Evolutionary conservation across 140 eudicot species (phyloP).

Genomic region (Flaveria floridana): DNA sequence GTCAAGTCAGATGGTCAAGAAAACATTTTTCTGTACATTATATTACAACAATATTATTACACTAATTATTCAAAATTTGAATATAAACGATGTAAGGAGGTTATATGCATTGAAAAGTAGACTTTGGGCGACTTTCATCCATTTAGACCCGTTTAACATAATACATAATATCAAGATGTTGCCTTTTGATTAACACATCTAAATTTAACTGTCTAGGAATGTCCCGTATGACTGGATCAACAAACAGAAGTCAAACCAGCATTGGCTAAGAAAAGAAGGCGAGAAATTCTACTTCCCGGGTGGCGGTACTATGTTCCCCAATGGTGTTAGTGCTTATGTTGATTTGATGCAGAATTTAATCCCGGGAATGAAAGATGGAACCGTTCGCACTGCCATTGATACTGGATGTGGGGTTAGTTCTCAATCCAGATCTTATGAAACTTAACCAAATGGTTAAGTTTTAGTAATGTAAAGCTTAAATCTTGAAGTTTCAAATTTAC

Average conservation of each 20-base stretch:
- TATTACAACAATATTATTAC: too few species aligned
- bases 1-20: background rate
- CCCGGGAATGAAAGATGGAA: slow-evolving; percentile 91
- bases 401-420: slow-evolving; percentile 97
- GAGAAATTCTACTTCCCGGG: slow-evolving; percentile 93
- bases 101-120: background rate
- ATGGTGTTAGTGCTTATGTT: slow-evolving; percentile 72
- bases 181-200: background rate
- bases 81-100: background rate
- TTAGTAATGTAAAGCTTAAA: slow-evolving; percentile 7
- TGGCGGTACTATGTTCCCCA: slow-evolving; percentile 97
- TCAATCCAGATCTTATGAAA: background rate
- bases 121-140: background rate
- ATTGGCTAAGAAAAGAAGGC: slow-evolving; percentile 93
- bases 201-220: slow-evolving; percentile 46
- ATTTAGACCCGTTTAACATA: background rate
- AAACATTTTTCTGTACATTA: background rate
- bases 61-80: background rate
- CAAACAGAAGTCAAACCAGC: slow-evolving; percentile 89
- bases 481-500: slow-evolving; percentile 7
- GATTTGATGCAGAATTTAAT: slow-evolving; percentile 79
- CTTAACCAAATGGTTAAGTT: background rate
- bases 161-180: background rate
- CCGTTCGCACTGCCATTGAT: slow-evolving; percentile 85
- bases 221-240: slow-evolving; percentile 97